Conservation (phyloP, 2,329 filamentous ascomycete species). For the Colletotrichum musicola region DNA sequence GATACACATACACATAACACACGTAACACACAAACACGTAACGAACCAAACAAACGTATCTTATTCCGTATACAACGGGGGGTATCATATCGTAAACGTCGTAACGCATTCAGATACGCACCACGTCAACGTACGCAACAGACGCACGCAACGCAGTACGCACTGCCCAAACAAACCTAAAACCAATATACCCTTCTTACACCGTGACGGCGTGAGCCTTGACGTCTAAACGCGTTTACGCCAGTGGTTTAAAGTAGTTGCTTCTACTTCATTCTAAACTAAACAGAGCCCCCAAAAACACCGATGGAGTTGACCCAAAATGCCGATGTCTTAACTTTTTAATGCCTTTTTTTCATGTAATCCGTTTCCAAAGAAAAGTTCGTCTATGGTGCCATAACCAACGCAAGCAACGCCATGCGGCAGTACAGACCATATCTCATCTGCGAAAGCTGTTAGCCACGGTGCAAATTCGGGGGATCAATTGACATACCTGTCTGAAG, state of each 20-base stretch:
- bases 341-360: conserved; percentile 25
- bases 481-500: conserved; percentile 91
- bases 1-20: conserved; percentile 39
- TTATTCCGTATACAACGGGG: conserved; percentile 35
- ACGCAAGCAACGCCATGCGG: conserved; percentile 94
- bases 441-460: conserved; percentile 66
- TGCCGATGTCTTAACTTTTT: conserved; percentile 28
- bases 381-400: conserved; percentile 75
- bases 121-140: conserved; percentile 31
- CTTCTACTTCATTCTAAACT: conserved; percentile 38
- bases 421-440: conserved; percentile 99
- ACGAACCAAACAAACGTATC: conserved; percentile 41
- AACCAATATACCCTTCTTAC: conserved; percentile 24
- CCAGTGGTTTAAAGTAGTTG: conserved; percentile 35
- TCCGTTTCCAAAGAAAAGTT: conserved; percentile 34
- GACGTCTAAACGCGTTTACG: conserved; percentile 33
- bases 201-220: conserved; percentile 32
- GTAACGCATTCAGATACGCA: conserved; percentile 31
- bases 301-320: neutral
- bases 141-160: conserved; percentile 35
- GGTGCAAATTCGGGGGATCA: neutral
- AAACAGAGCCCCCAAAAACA: conserved; percentile 29
- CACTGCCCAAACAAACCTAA: conserved; percentile 32
- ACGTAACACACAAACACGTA: conserved; percentile 40
- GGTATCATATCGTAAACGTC: conserved; percentile 38